Conservation (phyloP, 202 grass and related monocot species). For the Tripidium arundinaceum region DNA sequence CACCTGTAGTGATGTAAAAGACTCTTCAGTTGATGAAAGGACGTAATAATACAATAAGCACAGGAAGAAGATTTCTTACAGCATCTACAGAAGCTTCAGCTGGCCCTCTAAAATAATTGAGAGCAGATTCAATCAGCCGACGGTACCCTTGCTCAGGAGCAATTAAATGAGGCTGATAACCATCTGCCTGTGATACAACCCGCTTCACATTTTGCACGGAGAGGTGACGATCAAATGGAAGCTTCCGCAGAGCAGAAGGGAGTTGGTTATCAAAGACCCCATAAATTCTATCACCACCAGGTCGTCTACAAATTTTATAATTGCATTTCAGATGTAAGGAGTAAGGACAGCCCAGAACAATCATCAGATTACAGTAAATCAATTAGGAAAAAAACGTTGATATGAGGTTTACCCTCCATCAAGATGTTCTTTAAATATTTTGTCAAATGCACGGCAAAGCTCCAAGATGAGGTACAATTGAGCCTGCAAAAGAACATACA, state of each 20-base stretch:
- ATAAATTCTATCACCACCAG: slow-evolving; percentile 94
- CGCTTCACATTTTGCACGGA: slow-evolving; percentile 82
- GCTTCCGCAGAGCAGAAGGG: slow-evolving; percentile 77
- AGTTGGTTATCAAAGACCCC: slow-evolving; percentile 89
- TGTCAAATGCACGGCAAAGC: slow-evolving; percentile 90
- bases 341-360: neutral
- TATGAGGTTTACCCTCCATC: slow-evolving; percentile 75
- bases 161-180: slow-evolving; percentile 95
- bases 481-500: slow-evolving; percentile 49
- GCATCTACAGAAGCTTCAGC: slow-evolving; percentile 98
- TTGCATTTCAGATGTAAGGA: slow-evolving; percentile 21
- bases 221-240: slow-evolving; percentile 85
- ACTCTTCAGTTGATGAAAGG: slow-evolving; percentile 21
- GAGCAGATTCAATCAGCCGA: slow-evolving; percentile 80
- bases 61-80: slow-evolving; percentile 44
- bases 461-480: slow-evolving; percentile 91
- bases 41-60: neutral
- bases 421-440: slow-evolving; percentile 98
- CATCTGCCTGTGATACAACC: slow-evolving; percentile 89
- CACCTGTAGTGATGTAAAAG: slow-evolving; percentile 49
- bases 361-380: neutral
- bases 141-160: slow-evolving; percentile 99
- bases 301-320: slow-evolving; percentile 49
- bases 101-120: slow-evolving; percentile 92
- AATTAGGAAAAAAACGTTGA: neutral